Evolutionary conservation across 345 rosid species (phyloP).

Genomic region (Cochlearia excelsa): DNA sequence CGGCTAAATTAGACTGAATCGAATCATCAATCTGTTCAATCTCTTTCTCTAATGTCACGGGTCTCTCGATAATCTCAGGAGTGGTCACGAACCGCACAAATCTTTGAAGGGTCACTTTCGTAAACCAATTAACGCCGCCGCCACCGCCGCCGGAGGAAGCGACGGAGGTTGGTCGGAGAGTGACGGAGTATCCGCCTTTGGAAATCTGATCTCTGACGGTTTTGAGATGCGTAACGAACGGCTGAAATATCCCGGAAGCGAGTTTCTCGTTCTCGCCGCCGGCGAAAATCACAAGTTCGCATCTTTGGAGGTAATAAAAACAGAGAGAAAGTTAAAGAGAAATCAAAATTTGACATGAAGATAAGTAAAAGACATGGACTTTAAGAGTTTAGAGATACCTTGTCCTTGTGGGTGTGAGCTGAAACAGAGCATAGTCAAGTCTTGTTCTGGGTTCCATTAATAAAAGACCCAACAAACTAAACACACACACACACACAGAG

Average conservation of each 20-base stretch:
- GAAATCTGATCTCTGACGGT: slow-evolving; percentile 82
- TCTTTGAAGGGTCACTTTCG: slow-evolving; percentile 86
- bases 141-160: neutral
- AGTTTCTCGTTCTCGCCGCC: slow-evolving; percentile 77
- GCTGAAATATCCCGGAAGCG: slow-evolving; percentile 81
- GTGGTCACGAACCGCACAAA: slow-evolving; percentile 90
- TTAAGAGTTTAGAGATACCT: slow-evolving; percentile 46
- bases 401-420: slow-evolving; percentile 96
- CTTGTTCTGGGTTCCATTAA: slow-evolving; percentile 76
- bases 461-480: slow-evolving; percentile 6
- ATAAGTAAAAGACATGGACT: neutral
- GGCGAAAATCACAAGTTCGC: slow-evolving; percentile 80
- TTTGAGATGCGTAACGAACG: slow-evolving; percentile 77
- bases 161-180: slow-evolving; percentile 56
- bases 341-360: neutral
- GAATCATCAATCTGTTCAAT: slow-evolving; percentile 78
- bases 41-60: slow-evolving; percentile 77
- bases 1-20: slow-evolving; percentile 59
- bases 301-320: slow-evolving; percentile 47
- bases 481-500: neutral
- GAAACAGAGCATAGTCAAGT: slow-evolving; percentile 85
- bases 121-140: slow-evolving; percentile 64
- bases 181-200: slow-evolving; percentile 86
- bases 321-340: neutral
- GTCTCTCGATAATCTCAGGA: slow-evolving; percentile 97